Conservation (phyloP, 169 alveolate genomes). For the Cryptosporidium ryanae region DNA sequence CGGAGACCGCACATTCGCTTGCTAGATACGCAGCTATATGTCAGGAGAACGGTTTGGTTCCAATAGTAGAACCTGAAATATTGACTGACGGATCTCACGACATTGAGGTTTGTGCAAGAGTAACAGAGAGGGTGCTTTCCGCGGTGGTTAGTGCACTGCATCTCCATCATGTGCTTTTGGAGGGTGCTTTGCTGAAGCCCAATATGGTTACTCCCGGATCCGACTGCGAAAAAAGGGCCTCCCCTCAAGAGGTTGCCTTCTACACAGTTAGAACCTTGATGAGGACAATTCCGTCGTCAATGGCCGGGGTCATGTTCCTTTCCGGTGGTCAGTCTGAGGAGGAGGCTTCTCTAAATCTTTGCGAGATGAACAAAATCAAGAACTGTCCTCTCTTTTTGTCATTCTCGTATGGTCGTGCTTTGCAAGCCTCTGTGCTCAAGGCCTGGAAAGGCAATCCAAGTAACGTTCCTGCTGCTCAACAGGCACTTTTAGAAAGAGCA, state of each 20-base stretch:
- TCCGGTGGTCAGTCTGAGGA: constrained; percentile 99
- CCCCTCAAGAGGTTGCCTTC: constrained; percentile 93
- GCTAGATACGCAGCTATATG: constrained; percentile 99
- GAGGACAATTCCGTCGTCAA: constrained; percentile 96
- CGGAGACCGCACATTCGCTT: constrained; percentile 95
- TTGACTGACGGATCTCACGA: constrained; percentile 96
- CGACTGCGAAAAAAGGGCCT: constrained; percentile 88
- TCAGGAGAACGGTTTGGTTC: constrained; percentile 97
- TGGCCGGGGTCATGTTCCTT: constrained; percentile 96
- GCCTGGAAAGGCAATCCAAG: constrained; percentile 97
- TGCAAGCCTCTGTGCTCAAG: constrained; percentile 94
- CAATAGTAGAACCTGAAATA: constrained; percentile 99
- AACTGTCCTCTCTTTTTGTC: constrained; percentile 95
- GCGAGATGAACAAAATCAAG: constrained; percentile 94
- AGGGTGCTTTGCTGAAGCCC: constrained; percentile 97
- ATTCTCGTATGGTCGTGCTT: constrained; percentile 99
- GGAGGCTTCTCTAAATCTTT: constrained; percentile 95
- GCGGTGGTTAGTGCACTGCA: constrained; percentile 94
- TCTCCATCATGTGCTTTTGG: constrained; percentile 94
- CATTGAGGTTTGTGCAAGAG: constrained; percentile 94
- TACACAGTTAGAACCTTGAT: constrained; percentile 93
- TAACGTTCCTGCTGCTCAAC: constrained; percentile 95
- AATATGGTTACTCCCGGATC: constrained; percentile 99
- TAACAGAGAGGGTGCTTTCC: constrained; percentile 94
- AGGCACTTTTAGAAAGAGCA: constrained; percentile 93